phyloP scores from a whole-genome alignment of 495 filamentous ascomycete species.

The Tuber calosporum region DNA sequence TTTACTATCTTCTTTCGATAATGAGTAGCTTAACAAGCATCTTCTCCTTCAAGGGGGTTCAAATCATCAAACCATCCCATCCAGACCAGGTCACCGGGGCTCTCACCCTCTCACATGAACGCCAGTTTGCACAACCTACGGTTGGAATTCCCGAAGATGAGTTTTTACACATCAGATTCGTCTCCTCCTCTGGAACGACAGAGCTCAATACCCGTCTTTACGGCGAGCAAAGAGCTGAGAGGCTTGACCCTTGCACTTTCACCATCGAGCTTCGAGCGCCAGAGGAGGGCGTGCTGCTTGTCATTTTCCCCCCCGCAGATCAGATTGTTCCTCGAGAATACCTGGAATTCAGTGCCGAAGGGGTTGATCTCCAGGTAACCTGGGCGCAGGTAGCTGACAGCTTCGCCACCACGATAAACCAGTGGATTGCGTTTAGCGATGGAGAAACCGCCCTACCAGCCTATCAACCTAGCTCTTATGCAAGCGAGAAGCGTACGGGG shows the following conservation, averaged over 20 bases:
- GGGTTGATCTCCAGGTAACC: constrained; percentile 6
- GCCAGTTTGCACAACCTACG: not conserved
- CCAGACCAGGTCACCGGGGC: not conserved
- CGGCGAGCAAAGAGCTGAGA: constrained; percentile 20
- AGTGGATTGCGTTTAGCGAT: constrained; percentile 27
- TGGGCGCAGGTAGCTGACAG: constrained; percentile 32
- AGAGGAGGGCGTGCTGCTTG: constrained; percentile 22
- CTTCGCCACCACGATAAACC: constrained; percentile 34
- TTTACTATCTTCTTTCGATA: not conserved
- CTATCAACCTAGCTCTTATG: constrained; percentile 16
- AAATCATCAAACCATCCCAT: constrained; percentile 3
- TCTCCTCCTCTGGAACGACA: constrained; percentile 11
- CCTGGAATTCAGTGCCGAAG: constrained; percentile 18
- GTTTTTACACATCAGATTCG: constrained; percentile 32
- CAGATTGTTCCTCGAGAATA: constrained; percentile 27
- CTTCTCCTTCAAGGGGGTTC: constrained; percentile 4
- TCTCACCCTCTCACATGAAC: not conserved
- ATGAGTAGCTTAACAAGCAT: not conserved
- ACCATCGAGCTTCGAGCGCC: constrained; percentile 12
- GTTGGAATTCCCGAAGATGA: constrained; percentile 12
- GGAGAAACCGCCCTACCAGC: constrained; percentile 5
- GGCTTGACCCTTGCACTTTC: constrained; percentile 30
- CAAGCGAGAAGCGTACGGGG: constrained; percentile 15
- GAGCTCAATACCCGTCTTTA: constrained; percentile 25
- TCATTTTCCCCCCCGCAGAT: constrained; percentile 30